These are phyloP conservation scores for Chaetomiaceae sp. DNA, from an alignment of 2,329 filamentous ascomycete species.

Conservation along the genomic window DNA sequence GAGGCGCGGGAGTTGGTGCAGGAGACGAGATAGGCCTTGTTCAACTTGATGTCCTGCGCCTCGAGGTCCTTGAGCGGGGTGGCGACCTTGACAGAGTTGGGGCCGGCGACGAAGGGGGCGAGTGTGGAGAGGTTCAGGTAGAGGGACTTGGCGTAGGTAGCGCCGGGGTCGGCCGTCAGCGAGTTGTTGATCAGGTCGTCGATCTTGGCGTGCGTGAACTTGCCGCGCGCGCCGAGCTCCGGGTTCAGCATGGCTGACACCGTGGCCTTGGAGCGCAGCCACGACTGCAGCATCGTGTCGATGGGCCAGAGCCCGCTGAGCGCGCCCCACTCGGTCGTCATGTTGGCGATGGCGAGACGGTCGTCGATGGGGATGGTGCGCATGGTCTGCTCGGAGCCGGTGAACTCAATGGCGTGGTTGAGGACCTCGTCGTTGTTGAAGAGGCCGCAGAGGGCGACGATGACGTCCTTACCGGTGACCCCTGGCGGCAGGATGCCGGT, in stretches of 20 bases:
- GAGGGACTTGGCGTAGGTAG: constrained; percentile 75
- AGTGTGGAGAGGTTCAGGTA: constrained; percentile 78
- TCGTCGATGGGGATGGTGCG: constrained; percentile 53
- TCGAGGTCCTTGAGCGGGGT: constrained; percentile 72
- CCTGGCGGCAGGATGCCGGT: constrained; percentile 67
- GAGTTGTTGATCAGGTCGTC: constrained; percentile 65
- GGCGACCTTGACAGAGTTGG: constrained; percentile 84
- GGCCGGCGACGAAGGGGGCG: constrained; percentile 77
- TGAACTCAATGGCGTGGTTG: constrained; percentile 87
- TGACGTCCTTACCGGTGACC: constrained; percentile 90
- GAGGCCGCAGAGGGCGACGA: constrained; percentile 71
- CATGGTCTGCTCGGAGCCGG: constrained; percentile 72
- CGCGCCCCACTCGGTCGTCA: constrained; percentile 73
- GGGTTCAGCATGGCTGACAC: constrained; percentile 55
- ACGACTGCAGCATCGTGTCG: constrained; percentile 62
- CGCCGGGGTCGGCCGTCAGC: constrained; percentile 65
- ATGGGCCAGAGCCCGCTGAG: constrained; percentile 67
- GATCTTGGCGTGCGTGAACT: constrained; percentile 66
- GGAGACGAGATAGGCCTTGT: constrained; percentile 82
- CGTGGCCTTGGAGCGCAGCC: constrained; percentile 73
- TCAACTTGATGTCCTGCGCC: constrained; percentile 64
- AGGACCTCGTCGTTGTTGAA: constrained; percentile 85
- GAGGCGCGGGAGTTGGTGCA: constrained; percentile 84
- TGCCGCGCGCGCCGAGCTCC: constrained; percentile 42
- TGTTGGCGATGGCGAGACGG: constrained; percentile 64